A percentile compares a stretch with the other conserved stretches of the same genome.
Conservation (phyloP, 75 land plant species). For the Cryptomeria japonica region DNA sequence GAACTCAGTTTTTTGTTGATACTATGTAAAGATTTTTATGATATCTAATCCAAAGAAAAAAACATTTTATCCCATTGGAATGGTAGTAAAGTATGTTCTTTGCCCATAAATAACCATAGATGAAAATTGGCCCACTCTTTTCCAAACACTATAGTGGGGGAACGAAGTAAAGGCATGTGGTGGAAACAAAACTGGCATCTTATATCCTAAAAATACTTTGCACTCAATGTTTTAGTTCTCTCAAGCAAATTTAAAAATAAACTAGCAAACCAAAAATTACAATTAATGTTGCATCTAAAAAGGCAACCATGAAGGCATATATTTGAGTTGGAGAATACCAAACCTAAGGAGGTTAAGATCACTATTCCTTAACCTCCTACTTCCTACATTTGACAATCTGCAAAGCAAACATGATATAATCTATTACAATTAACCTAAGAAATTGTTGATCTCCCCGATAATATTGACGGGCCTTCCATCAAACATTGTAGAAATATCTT, state of each 20-base stretch:
- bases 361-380: not conserved
- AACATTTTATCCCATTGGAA: not conserved
- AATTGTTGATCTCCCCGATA: conserved; percentile 84
- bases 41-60: too few relatives aligned
- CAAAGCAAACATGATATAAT: not conserved
- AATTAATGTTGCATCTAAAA: not conserved
- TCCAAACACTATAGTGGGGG: not conserved
- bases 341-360: not conserved
- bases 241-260: too few relatives aligned
- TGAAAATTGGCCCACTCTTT: not conserved
- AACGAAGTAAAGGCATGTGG: not conserved
- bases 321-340: too few relatives aligned
- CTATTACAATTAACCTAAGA: conserved; percentile 28
- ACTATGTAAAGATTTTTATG: too few relatives aligned
- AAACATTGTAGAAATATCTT: conserved; percentile 68
- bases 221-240: too few relatives aligned
- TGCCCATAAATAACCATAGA: not conserved
- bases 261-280: not conserved
- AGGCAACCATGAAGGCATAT: not conserved
- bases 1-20: too few relatives aligned
- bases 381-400: not conserved
- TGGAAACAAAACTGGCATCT: not conserved
- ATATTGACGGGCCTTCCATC: conserved; percentile 89
- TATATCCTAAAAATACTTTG: not conserved
- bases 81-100: not conserved